Evolutionary conservation across 768 basidiomycete genomes (phyloP).

Genomic region (Trametes gibbosa): DNA sequence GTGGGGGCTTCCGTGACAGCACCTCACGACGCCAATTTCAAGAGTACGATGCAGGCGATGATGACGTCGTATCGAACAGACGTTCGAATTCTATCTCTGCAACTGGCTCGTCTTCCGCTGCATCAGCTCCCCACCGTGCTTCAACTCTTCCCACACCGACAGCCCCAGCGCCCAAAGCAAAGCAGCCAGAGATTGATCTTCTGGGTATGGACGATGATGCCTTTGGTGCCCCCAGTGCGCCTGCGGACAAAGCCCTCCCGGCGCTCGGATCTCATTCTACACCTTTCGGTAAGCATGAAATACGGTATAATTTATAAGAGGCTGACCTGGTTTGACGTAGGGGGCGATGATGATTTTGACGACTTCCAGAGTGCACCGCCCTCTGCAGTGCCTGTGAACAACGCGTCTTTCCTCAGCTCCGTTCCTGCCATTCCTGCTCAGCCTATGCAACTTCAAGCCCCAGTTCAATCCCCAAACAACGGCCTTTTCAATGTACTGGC

Average conservation of each 20-base stretch:
- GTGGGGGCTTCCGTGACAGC: conserved; percentile 58
- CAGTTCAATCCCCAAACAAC: conserved; percentile 11
- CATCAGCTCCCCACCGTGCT: conserved; percentile 37
- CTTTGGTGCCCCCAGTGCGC: conserved; percentile 35
- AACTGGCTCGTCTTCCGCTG: conserved; percentile 29
- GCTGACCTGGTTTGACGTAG: background rate
- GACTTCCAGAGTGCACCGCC: conserved; percentile 80
- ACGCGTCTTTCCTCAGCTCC: conserved; percentile 1
- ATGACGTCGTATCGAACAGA: conserved; percentile 48
- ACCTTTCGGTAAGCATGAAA: conserved; percentile 10
- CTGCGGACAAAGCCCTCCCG: conserved; percentile 53
- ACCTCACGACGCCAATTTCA: conserved; percentile 65
- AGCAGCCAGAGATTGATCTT: conserved; percentile 57
- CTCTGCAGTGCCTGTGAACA: conserved; percentile 21
- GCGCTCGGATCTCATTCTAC: conserved; percentile 32
- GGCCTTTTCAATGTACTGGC: conserved; percentile 17
- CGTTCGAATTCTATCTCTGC: conserved; percentile 39
- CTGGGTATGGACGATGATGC: conserved; percentile 76
- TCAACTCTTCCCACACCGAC: conserved; percentile 35
- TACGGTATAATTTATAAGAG: background rate
- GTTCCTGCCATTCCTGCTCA: background rate
- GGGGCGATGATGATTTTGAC: conserved; percentile 75
- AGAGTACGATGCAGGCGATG: conserved; percentile 96
- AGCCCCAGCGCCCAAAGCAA: conserved; percentile 37
- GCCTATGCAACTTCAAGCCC: background rate